Conservation (phyloP, 2,329 filamentous ascomycete genomes). For the Penicillium thymicola region DNA sequence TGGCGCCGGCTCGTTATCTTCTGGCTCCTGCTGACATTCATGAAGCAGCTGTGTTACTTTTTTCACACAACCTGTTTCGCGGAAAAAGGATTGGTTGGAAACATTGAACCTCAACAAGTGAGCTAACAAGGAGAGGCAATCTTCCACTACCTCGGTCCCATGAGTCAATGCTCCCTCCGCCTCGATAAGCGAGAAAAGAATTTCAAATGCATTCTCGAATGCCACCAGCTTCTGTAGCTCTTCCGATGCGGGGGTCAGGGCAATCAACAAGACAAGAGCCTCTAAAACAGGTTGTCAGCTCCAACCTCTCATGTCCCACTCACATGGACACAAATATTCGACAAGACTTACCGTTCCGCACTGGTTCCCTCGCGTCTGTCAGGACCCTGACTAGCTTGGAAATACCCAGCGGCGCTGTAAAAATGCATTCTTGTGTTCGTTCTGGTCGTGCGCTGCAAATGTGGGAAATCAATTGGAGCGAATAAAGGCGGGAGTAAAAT, state of each 20-base stretch:
- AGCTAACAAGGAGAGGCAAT: constrained; percentile 84
- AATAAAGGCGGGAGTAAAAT: constrained; percentile 88
- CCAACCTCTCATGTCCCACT: background rate
- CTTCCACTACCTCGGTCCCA: constrained; percentile 84
- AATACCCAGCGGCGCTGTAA: constrained; percentile 83
- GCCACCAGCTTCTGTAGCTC: constrained; percentile 95
- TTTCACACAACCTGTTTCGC: constrained; percentile 79
- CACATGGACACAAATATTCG: background rate
- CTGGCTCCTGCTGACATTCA: constrained; percentile 53
- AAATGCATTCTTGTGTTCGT: constrained; percentile 89
- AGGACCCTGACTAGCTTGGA: constrained; percentile 79
- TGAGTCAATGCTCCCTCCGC: constrained; percentile 76
- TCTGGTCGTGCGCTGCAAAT: constrained; percentile 83
- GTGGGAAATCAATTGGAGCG: constrained; percentile 80
- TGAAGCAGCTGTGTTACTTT: constrained; percentile 67
- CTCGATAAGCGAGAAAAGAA: constrained; percentile 76
- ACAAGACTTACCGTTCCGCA: constrained; percentile 65
- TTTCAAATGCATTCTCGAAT: constrained; percentile 90
- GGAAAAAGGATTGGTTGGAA: constrained; percentile 90
- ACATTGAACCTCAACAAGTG: constrained; percentile 83
- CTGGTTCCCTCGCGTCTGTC: constrained; percentile 79
- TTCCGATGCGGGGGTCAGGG: constrained; percentile 78
- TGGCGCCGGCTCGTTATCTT: constrained; percentile 56
- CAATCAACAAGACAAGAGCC: constrained; percentile 79
- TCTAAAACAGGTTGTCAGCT: constrained; percentile 47